Evolutionary conservation across 192 early-diverging fungal species (phyloP), one percentile per base, ranked within the genome.

Genomic region (Chytriomyces confervae): DNA sequence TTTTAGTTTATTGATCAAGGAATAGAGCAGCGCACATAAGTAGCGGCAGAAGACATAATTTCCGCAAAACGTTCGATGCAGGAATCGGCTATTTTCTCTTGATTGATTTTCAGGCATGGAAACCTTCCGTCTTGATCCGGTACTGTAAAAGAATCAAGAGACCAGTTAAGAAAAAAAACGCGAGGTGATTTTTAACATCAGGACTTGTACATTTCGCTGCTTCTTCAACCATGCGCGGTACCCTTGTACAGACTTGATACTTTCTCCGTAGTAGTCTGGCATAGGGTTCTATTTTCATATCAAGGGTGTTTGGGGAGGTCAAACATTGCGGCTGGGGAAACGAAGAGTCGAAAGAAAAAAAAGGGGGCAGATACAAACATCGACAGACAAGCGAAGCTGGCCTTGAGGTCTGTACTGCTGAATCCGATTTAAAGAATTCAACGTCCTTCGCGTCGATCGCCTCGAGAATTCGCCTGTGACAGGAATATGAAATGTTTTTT

Each of bases 201-300:
- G 23, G 20, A 66, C 47, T 20, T 27, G 72, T 72, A 72, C 67
- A 47, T 29, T 44, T 48, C 67, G 69, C 86, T 98, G 96, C 81
- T 95, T 96, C 77, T 92, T 84, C 50, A 96, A 85, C 96, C 96
- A 98, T 47, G 82, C 80, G 53, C 95, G 88, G 80, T 98, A 98
- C 61, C 89, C 94, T 7, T 72, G 57, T 44, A 98, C 89, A 61
- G 91, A 93, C 67, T 91, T 90, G 84, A 98, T 94, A 80, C 94
- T 95, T 76, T 97, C 95, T n/a, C n/a, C n/a, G n/a, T n/a, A n/a
- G n/a, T n/a, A n/a, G n/a, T n/a, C n/a, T n/a, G n/a, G n/a, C n/a
- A 95, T 85, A 66, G 76, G 81, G 23, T 68, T 62, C 24, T 82
- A 64, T n/a, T n/a, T n/a, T n/a, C n/a, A n/a, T n/a, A n/a, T n/a